Percentiles rank a stretch among this genome's conserved stretches.
Evolutionary conservation across 257 asterid genomes (phyloP).

Genomic region (Lavandula angustifolia): DNA sequence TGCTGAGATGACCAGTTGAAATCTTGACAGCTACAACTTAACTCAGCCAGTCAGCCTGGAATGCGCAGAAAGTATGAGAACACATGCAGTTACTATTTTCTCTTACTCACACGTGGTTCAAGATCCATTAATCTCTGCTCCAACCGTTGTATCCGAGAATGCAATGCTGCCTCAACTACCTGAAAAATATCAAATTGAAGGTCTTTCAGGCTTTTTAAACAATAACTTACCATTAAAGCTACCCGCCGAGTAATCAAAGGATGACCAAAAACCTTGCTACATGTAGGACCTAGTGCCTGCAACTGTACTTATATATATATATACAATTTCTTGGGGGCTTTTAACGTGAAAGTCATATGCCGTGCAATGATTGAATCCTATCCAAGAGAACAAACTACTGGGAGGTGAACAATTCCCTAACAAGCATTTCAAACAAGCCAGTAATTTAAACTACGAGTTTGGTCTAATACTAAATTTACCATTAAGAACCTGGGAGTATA

Average conservation of each 20-base stretch:
- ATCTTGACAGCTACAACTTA: neutral
- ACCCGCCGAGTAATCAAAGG: slow-evolving; percentile 10
- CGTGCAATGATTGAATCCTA: neutral
- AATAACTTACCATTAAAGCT: slow-evolving; percentile 20
- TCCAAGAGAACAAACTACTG: slow-evolving; percentile 7
- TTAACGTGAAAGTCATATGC: neutral
- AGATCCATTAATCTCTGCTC: slow-evolving; percentile 78
- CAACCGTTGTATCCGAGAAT: slow-evolving; percentile 85
- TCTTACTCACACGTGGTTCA: slow-evolving; percentile 91
- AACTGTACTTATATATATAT: neutral
- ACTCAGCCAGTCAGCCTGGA: slow-evolving; percentile 2
- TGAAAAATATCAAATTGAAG: slow-evolving; percentile 40
- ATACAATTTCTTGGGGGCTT: slow-evolving; percentile 1
- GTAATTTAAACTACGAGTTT: slow-evolving; percentile 4
- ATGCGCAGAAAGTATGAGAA: slow-evolving; percentile 17
- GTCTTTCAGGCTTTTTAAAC: slow-evolving; percentile 32
- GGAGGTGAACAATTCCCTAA: neutral
- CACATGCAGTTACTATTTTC: slow-evolving; percentile 40
- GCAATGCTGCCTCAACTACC: slow-evolving; percentile 99
- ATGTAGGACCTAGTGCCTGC: slow-evolving; percentile 9
- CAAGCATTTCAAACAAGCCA: slow-evolving; percentile 2
- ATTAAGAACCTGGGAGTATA: neutral
- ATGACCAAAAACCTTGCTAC: slow-evolving; percentile 2
- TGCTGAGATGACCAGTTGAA: neutral
- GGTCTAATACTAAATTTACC: neutral